phyloP scores from a whole-genome alignment of 768 basidiomycete genomes.

The Panellus pusillus region DNA sequence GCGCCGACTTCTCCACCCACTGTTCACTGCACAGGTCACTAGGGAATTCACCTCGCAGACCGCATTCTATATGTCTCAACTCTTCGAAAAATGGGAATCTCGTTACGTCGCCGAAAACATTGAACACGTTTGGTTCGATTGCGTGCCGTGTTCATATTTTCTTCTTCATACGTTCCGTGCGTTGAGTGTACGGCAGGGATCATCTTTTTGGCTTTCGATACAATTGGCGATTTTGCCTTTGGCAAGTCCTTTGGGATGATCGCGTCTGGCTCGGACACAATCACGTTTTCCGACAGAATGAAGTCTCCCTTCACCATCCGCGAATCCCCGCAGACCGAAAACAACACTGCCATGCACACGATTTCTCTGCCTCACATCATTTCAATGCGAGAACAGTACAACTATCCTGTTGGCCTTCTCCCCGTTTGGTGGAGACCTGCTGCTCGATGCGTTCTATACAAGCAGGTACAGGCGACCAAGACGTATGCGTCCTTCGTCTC shows the following conservation, averaged over 20 bases:
- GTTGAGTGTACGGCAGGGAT: constrained; percentile 5
- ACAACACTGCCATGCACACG: no score
- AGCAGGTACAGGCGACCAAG: constrained; percentile 43
- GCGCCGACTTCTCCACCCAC: constrained; percentile 63
- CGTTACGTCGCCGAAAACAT: constrained; percentile 41
- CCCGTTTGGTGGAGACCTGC: constrained; percentile 33
- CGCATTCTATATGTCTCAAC: constrained; percentile 17
- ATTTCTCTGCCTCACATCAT: constrained; percentile 5
- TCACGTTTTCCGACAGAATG: no score
- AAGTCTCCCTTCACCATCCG: no score
- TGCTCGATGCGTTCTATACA: constrained; percentile 41
- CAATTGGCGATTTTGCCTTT: constrained; percentile 60
- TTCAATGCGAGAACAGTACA: constrained; percentile 10
- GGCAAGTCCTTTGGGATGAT: constrained; percentile 67
- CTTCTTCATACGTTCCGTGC: neutral
- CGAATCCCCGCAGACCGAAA: no score
- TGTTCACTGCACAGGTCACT: constrained; percentile 58
- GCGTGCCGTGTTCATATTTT: constrained; percentile 42
- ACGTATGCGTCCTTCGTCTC: constrained; percentile 54
- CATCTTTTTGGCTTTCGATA: constrained; percentile 57
- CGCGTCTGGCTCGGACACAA: constrained; percentile 49
- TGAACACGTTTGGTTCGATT: constrained; percentile 52
- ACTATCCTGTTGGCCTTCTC: constrained; percentile 12
- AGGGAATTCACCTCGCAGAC: constrained; percentile 61
- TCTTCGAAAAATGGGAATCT: constrained; percentile 52